These are phyloP conservation scores for Sonneratia caseolaris DNA, from an alignment of 345 rosid species.

Conservation along the genomic window DNA sequence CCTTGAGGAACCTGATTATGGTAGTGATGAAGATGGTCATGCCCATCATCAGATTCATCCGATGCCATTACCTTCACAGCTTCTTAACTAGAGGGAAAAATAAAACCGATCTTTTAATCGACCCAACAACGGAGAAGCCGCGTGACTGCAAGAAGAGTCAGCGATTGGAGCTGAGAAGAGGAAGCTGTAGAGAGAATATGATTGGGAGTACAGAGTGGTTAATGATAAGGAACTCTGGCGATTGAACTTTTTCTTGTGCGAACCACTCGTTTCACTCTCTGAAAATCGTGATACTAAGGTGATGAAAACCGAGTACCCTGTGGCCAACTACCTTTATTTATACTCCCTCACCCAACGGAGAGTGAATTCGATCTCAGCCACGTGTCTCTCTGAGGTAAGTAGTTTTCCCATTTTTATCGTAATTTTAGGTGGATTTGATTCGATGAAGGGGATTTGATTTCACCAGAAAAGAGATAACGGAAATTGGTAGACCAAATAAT, in stretches of 20 bases:
- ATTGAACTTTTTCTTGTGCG: constrained; percentile 1
- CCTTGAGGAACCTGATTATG: constrained; percentile 25
- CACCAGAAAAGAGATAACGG: not conserved
- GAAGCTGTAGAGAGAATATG: constrained; percentile 1
- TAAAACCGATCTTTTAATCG: not conserved
- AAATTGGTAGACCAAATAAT: too few species aligned
- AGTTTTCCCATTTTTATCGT: not conserved
- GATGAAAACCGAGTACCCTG: not conserved
- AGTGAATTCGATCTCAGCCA: not conserved
- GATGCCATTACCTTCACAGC: constrained; percentile 1
- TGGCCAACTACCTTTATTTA: not conserved
- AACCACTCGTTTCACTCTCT: not conserved
- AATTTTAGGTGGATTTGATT: not conserved
- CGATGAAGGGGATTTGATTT: not conserved
- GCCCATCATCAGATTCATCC: constrained; percentile 35
- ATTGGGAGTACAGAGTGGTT: not conserved
- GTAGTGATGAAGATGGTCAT: constrained; percentile 22
- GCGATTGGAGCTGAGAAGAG: not conserved
- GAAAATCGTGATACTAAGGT: not conserved
- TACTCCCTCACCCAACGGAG: not conserved
- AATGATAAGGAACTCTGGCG: not conserved
- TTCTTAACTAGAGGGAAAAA: not conserved
- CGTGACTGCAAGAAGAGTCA: not conserved
- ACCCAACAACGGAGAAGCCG: not conserved
- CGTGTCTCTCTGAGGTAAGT: not conserved